Base-by-base conservation (phyloP, 2,329 filamentous ascomycete genomes). In the Microdochium trichocladiopsis region DNA sequence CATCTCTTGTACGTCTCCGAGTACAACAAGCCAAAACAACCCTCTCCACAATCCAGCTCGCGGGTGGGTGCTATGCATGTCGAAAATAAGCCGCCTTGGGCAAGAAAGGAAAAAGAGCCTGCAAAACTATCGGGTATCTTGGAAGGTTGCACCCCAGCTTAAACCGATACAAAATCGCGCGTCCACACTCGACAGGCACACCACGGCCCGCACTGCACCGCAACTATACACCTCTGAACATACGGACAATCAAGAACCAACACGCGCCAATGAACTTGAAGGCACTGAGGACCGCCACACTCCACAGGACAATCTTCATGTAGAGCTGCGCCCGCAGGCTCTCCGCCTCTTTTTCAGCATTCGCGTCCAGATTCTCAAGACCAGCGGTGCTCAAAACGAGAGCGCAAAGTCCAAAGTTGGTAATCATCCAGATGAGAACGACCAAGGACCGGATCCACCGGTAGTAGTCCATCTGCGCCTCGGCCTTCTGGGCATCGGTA, bases 381-480 rank as follows among this genome's bases (percentile, higher is more conserved):
- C 94, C 93, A 23, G 88, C 93, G 1, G 89, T 86, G 64, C 88
- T 92, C 58, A 99, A 75, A 8, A 99, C 93, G 2, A 95, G 78
- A 1, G 93, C 93, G 1, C 83, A 84, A 5, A 99, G 82, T 1
- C 83, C 91, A 67, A 99, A 88, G 70, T 99, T 99, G 65, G 86
- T 91, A 62, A 97, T 90, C 79, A 99, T 96, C 94, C 94, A 99
- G 58, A 88, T 84, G 50, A 97, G 75, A 25, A 99, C 94, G 59
- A 96, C 92, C 25, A 90, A 83, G 21, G 89, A 95, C 56, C 94
- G 84, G 68, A 99, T 96, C 58, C 92, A 94, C 63, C 92, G 91
- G 79, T 99, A 99, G 72, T 97, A 99, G 68, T 99, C 94, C 75
- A 96, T 90, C 69, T 99, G 93, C 64, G 88, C 90, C 66, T 96